Base-by-base conservation (phyloP, 106 monocot species). In the Acorus calamus region DNA sequence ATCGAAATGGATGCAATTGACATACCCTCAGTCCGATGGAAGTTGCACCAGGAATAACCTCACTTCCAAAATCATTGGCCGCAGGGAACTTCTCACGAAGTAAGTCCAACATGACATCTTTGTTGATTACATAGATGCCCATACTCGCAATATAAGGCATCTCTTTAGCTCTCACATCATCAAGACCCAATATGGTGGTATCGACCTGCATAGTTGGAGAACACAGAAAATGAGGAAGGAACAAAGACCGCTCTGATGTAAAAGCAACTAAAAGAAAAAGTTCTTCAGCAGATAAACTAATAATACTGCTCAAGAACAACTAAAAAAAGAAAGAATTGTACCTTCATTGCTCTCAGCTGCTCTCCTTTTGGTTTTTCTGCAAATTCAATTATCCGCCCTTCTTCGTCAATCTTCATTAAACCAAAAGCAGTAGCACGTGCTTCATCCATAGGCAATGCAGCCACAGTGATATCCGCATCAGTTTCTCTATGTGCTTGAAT, bases 81-180 rank as follows among this genome's bases (percentile, higher is more conserved):
- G 49, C 82, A 60, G 90, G 90, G 66, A 96, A 96, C 14, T 78
- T 80, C 7, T 87, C 83, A 53, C 82, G 77, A 45, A 96, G 90
- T 56, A 96, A 76, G 50, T 85, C 49, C 72, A 91, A 51, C 96
- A 96, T 96, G 7, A 87, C 71, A 64, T 96, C 73, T 68, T 96
- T 96, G 72, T 87, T 96, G 49, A 96, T 67, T 45, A 96, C 96
- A 68, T 96, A 96, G 51, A 96, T 96, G 53, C 96, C 96, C 96
- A 96, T 96, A 61, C 96, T 96, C 28, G 90, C 96, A 57, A 96
- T 96, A 12, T 76, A 91, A 52, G 93, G 93, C 93, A 93, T 72
- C 60, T 86, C 82, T 68, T 89, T 81, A 56, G 93, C 93, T 70
- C 89, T 86, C 68, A 78, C 73, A 66, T 86, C 84, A 65, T 94